Base-by-base conservation (phyloP, 768 basidiomycete genomes). In the Leccinum ochraceum region DNA sequence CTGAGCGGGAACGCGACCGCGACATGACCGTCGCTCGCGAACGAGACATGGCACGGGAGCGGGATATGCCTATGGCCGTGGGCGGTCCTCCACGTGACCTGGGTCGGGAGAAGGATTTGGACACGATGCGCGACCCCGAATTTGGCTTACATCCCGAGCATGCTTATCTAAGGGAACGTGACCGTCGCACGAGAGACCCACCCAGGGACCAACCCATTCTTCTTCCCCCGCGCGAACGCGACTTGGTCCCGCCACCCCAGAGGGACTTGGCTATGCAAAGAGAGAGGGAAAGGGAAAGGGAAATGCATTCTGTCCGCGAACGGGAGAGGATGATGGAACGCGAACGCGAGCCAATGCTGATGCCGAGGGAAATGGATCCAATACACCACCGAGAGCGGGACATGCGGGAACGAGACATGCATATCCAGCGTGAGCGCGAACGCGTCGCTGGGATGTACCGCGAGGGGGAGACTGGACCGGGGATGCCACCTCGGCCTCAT, bases 1-100 rank as follows among this genome's bases (percentile, higher is more conserved):
- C 71, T 4, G 71, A 72, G 9, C 73, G 71, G 0, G 72, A 74
- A 9, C 68, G 67, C 1, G 73, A 73, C 5, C 61, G 61, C 16
- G 71, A 62, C 53, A 52, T 63, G 46, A 57, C 49, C n/a, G 48
- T 60, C 22, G 52, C 39, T 52, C 69, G 69, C 17, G 71, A 72
- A 39, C 69, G 67, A 36, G 69, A 73, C 7, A 49, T 63, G 53
- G 54, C 24, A 14, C 73, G 67, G 37, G 68, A 69, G 14, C 69
- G 69, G 2, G 69, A 70, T 16, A 46, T 69, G 61, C 17, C 65
- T 3, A 55, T 67, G 52, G 50, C 20, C 7, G 56, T 60, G 30
- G 58, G 58, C 46, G 69, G 66, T n/a, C 65, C 55, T 51, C 54
- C 70, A 62, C 70, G 69, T 63, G 69, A 71, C 61, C 42, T 60